Conservation (phyloP, 73 alveolate species). For the Paramecium tetraurelia region DNA sequence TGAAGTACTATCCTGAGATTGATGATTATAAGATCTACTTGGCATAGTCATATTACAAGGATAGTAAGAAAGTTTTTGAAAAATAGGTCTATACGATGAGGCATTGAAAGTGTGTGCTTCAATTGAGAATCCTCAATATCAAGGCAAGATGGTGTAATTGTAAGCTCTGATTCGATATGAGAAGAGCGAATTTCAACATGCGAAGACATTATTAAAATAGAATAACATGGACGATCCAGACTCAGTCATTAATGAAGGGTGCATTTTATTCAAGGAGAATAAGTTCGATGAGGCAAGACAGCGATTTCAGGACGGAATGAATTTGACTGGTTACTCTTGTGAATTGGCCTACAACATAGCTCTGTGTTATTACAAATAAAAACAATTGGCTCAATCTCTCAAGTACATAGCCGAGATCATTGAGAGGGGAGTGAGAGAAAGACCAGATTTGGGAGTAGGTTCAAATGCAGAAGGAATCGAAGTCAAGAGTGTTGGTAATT, state of each 20-base stretch:
- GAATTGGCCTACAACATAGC: slow-evolving; percentile 98
- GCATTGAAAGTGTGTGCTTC: slow-evolving; percentile 84
- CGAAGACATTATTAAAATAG: slow-evolving; percentile 79
- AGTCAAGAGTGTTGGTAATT: slow-evolving; percentile 97
- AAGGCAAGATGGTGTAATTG: slow-evolving; percentile 73
- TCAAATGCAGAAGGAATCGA: slow-evolving; percentile 92
- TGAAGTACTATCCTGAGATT: slow-evolving; percentile 69
- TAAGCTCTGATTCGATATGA: slow-evolving; percentile 88
- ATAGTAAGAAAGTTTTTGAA: slow-evolving; percentile 55
- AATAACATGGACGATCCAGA: slow-evolving; percentile 84
- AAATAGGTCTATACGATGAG: slow-evolving; percentile 73
- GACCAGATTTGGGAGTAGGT: slow-evolving; percentile 98
- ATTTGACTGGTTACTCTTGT: slow-evolving; percentile 87
- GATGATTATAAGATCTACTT: slow-evolving; percentile 70
- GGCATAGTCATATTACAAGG: slow-evolving; percentile 67
- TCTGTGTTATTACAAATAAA: slow-evolving; percentile 95
- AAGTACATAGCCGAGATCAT: slow-evolving; percentile 97
- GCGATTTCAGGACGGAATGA: slow-evolving; percentile 92
- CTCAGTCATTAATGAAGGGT: slow-evolving; percentile 84
- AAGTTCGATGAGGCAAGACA: slow-evolving; percentile 94
- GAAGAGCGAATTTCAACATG: slow-evolving; percentile 86
- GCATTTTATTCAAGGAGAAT: slow-evolving; percentile 90
- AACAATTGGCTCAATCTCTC: slow-evolving; percentile 90
- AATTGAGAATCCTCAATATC: slow-evolving; percentile 74
- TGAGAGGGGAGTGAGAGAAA: slow-evolving; percentile 98